Evolutionary conservation across 805 yeast species (phyloP), one percentile per base, ranked within the genome.

Genomic region (Metschnikowia colocasiae): DNA sequence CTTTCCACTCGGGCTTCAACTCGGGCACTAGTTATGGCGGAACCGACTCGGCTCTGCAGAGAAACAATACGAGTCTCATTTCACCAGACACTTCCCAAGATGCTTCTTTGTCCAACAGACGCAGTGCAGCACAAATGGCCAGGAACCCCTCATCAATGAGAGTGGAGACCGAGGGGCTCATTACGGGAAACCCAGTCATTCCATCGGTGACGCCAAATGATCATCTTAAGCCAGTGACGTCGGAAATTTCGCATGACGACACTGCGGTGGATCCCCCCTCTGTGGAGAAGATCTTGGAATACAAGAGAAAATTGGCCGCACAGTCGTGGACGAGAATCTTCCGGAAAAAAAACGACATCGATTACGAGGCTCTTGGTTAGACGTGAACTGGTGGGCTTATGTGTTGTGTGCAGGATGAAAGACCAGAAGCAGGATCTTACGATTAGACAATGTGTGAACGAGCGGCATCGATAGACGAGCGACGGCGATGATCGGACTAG

Each of bases 41-140:
- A 13, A 43, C 50, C 9, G 58, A 55, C 13, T 26, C 48, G 4
- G 29, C 47, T 18, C 32, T 46, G 18, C 47, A 52, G 9, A 41
- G 53, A 34, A 43, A 47, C 27, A 46, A 45, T 30, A n/a, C 26
- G 12, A 32, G 34, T 9, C 44, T 43, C 20, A 50, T 46, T 1
- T 18, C 13, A 12, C 22, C 40, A 12, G 51, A 50, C n/a, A 10
- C 36, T 13, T 30, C 47, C 19, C 40, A 27, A n/a, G 55, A 46
- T 7, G 31, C 23, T 10, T 38, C 32, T 9, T 47, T 31, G 31
- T 31, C 45, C 35, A 43, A 43, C 8, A 47, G 43, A 13, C 52
- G 46, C 39, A 52, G 73, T 3, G 71, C 71, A 8, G 79, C 78
- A 0, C 73, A 78, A 20, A 49, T 68, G 47, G 78, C 76, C 1